Percentiles rank a stretch among this genome's conserved stretches.
These are phyloP conservation scores for Litsea cubeba DNA, from an alignment of 164 flowering plant genomes.

Conservation along the genomic window DNA sequence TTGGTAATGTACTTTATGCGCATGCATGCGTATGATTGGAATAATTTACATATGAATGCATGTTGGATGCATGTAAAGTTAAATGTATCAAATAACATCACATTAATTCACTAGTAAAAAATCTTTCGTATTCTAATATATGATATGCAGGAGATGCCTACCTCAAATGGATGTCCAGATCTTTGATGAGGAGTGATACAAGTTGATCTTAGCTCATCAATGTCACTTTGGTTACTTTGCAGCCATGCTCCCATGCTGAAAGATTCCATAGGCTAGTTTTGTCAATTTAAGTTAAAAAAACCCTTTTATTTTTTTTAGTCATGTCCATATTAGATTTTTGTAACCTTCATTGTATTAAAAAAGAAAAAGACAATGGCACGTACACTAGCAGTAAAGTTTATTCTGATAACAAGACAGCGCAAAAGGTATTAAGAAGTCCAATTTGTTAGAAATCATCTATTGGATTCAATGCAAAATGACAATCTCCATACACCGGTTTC, in stretches of 20 bases:
- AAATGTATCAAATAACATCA: background rate
- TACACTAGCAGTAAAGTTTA: too few species aligned
- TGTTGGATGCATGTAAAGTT: background rate
- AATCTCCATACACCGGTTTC: too few species aligned
- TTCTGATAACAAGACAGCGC: too few species aligned
- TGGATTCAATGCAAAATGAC: too few species aligned
- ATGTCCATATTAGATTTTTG: too few species aligned
- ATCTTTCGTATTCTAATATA: background rate
- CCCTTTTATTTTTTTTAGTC: too few species aligned
- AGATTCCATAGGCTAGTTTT: background rate
- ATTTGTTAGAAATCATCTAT: too few species aligned
- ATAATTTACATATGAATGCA: too few species aligned
- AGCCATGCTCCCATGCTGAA: slow-evolving; percentile 46
- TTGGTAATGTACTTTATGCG: background rate
- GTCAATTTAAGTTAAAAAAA: background rate
- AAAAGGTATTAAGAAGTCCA: too few species aligned
- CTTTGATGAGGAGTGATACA: slow-evolving; percentile 24
- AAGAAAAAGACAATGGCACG: too few species aligned
- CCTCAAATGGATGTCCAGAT: slow-evolving; percentile 42
- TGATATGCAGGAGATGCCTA: slow-evolving; percentile 10
- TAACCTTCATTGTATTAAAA: too few species aligned
- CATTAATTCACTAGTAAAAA: background rate
- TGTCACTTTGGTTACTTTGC: slow-evolving; percentile 35
- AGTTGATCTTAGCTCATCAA: slow-evolving; percentile 27
- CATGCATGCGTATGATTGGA: background rate